Base-by-base conservation (phyloP, 225 moss, liverwort and hornwort species). In the Rhytidiadelphus loreus region DNA sequence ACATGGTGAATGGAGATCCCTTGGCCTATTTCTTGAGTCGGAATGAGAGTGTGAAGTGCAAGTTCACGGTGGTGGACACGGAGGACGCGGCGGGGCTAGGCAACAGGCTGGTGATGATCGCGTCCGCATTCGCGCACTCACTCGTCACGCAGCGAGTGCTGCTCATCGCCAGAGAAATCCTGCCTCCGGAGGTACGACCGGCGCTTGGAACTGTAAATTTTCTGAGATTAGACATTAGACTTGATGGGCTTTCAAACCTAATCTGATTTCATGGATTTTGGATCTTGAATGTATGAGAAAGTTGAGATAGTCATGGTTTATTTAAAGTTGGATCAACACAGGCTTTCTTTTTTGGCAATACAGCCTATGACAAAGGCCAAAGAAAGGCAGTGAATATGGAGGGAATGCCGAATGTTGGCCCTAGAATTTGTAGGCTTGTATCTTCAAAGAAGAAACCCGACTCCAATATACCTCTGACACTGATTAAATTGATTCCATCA, bases 71-170 rank as follows among this genome's bases (percentile, higher is more conserved):
- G 8, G 59, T 92, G 73, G 91, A 88, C 66, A 85, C 91, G 7
- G 92, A 91, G 79, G 84, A 88, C 16, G 87, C 85, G 23, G 92
- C 90, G 30, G 92, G 91, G 85, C 62, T 94, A 3, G 92, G 94
- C 24, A 94, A 94, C 80, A 85, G 92, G 65, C 13, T 92, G 39
- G 72, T 90, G 73, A 88, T 90, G 90, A 91, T 91, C 74, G 87
- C 87, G 25, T 87, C 91, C 35, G 84, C 82, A 17, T 91, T 94
- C 41, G n/a, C 63, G 1, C 90, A 94, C 87, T 71, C 92, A 17
- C 81, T 94, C 25, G 35, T 94, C 35, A 94, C 91, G 55, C 92
- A 92, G 56, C 89, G 94, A 33, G 94, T 94, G 74, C 81, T 94
- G 7, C 61, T 94, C 60, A 61, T 92, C 9, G 68, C 89, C 53